Percentiles rank a stretch among this genome's conserved stretches.
phyloP scores from a whole-genome alignment of 352 stramenopile genomes.

The Pythium rhizo-oryzae region DNA sequence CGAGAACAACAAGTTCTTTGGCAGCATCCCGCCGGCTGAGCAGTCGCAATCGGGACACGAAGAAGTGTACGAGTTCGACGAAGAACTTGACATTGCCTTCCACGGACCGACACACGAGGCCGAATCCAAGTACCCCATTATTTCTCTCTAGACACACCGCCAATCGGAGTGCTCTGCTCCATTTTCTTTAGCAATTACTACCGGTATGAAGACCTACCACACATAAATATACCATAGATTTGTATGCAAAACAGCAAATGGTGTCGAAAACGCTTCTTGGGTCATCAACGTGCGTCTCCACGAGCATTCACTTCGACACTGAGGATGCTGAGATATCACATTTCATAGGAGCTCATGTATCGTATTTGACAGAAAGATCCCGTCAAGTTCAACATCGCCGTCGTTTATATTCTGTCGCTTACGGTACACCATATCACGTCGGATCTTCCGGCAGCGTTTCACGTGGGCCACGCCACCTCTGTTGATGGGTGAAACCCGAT shows the following conservation, averaged over 20 bases:
- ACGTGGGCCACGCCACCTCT: conserved; percentile 18
- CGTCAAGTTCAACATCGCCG: conserved; percentile 6
- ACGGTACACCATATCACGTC: conserved; percentile 17
- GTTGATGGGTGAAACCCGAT: background rate
- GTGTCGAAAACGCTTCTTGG: too few species aligned
- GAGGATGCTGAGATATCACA: conserved; percentile 7
- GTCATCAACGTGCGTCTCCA: too few species aligned
- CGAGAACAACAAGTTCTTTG: conserved; percentile 13
- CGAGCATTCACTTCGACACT: background rate
- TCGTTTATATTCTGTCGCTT: conserved; percentile 7
- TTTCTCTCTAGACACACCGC: conserved; percentile 17
- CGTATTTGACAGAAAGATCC: background rate
- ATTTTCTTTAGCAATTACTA: too few species aligned
- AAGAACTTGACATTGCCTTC: conserved; percentile 18
- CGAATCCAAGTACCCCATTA: conserved; percentile 27
- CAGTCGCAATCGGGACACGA: conserved; percentile 21
- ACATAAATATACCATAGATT: background rate
- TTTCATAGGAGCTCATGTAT: background rate
- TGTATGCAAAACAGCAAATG: background rate
- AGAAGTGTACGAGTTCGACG: conserved; percentile 31
- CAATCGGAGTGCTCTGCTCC: too few species aligned
- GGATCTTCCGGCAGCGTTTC: conserved; percentile 20
- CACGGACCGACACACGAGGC: background rate
- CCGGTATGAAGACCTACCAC: background rate
- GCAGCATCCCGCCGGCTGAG: conserved; percentile 10